Evolutionary conservation across 257 asterid genomes (phyloP).

Genomic region (Paulownia fortunei): DNA sequence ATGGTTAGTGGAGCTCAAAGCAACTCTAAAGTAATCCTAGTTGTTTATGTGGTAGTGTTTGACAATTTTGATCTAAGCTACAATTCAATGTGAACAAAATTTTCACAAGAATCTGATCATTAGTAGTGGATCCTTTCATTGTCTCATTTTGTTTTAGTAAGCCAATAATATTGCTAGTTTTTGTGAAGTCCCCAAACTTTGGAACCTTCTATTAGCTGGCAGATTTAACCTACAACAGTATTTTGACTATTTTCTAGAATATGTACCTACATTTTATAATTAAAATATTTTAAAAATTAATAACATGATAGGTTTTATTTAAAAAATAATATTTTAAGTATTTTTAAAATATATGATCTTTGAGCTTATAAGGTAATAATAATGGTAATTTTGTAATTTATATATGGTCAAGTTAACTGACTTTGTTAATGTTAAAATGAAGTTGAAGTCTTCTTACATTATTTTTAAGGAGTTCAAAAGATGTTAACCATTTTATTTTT

Average conservation of each 20-base stretch:
- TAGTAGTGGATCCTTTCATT: background rate
- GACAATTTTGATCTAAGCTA: background rate
- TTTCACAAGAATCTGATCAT: conserved; percentile 35
- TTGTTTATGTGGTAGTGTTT: background rate
- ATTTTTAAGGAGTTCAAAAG: too few species aligned
- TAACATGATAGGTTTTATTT: too few species aligned
- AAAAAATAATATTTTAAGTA: too few species aligned
- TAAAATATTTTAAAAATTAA: background rate
- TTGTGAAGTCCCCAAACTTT: conserved; percentile 48
- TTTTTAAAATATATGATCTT: too few species aligned
- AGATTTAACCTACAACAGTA: background rate
- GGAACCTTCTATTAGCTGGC: conserved; percentile 37
- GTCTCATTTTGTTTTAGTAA: background rate
- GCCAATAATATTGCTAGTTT: background rate
- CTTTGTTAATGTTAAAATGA: too few species aligned
- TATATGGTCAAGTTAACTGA: too few species aligned
- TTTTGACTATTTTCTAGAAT: too few species aligned
- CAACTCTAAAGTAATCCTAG: background rate
- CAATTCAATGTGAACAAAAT: conserved; percentile 17
- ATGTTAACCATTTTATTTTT: too few species aligned
- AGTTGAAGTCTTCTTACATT: too few species aligned
- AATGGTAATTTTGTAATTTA: too few species aligned
- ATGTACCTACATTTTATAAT: too few species aligned
- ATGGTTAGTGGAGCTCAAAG: conserved; percentile 9
- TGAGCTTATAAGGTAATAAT: too few species aligned